Evolutionary conservation across 306 rosid genomes (phyloP), one percentile per base, ranked within the genome.

Genomic region (Sicyos baderoa): DNA sequence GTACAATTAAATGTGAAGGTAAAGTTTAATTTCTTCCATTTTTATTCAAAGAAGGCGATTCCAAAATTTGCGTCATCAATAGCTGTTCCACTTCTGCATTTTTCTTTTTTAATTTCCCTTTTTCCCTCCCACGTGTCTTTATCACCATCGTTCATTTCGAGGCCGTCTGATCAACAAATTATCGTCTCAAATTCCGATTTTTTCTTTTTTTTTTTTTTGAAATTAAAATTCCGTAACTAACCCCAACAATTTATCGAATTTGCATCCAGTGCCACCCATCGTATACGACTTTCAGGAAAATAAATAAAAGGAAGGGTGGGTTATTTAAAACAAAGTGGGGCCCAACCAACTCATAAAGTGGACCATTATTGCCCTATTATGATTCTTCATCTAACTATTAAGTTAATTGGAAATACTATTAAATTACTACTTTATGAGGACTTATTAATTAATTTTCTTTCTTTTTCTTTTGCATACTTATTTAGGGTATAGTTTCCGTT

Each of bases 261-360:
- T 70, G 7, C 62, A 70, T 23, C 21, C 49, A 52, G 11, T 17
- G 50, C 73, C 73, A 52, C 51, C 55, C 23, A 0, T 18, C 15
- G 27, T 42, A 16, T 2, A 6, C 12, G 27, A 0, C 44, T 23
- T 67, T 7, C 6, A 40, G 2, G 45, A 9, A 40, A 7, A 27
- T 7, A 3, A 3, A n/a, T 48, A 15, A 57, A 25, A 14, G 6
- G 23, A 67, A 48, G 9, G 45, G 2, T 40, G 10, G 2, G 45
- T 40, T 7, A 40, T 6, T 7, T 40, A 9, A n/a, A n/a, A n/a
- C n/a, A n/a, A n/a, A 40, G 11, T 10, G 71, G 55, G 71, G 71
- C 19, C 40, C 71, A 1, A 22, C 72, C 72, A 67, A 25, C 72
- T 48, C 72, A 67, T 23, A 67, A 67, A 48, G 22, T 48, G 57